phyloP scores from a whole-genome alignment of 805 yeast species.

The Debaryomyces prosopidis region DNA sequence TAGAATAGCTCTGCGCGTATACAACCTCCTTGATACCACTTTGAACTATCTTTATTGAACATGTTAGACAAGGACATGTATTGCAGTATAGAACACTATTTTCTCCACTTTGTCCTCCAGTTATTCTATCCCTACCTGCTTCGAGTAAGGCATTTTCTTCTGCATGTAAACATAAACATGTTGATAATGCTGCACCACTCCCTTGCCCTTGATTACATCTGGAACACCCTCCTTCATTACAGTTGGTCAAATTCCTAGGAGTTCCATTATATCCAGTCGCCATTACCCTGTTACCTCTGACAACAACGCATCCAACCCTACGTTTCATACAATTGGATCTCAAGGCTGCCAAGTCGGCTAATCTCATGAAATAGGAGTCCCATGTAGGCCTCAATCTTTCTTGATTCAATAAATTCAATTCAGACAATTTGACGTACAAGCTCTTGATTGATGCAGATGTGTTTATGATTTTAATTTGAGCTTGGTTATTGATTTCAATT shows the following conservation, averaged over 20 bases:
- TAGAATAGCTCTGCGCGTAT: slow-evolving; percentile 86
- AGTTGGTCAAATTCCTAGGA: slow-evolving; percentile 81
- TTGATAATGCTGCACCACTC: slow-evolving; percentile 65
- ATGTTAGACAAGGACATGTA: slow-evolving; percentile 96
- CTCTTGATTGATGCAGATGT: slow-evolving; percentile 36
- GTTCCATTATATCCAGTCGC: slow-evolving; percentile 99
- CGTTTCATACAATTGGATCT: slow-evolving; percentile 97
- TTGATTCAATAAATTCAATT: slow-evolving; percentile 33
- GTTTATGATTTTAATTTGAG: slow-evolving; percentile 44
- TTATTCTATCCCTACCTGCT: slow-evolving; percentile 84
- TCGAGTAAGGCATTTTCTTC: slow-evolving; percentile 95
- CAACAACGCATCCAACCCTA: slow-evolving; percentile 94
- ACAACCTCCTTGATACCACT: slow-evolving; percentile 90
- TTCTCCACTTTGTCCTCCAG: slow-evolving; percentile 36
- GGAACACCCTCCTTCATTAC: slow-evolving; percentile 94
- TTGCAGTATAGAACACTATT: slow-evolving; percentile 79
- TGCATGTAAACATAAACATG: slow-evolving; percentile 94
- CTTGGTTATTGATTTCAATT: slow-evolving; percentile 59
- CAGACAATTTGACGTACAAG: slow-evolving; percentile 39
- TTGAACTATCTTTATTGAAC: slow-evolving; percentile 93
- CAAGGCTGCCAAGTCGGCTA: slow-evolving; percentile 90
- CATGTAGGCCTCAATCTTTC: slow-evolving; percentile 81
- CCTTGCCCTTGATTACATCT: slow-evolving; percentile 77
- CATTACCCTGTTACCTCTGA: slow-evolving; percentile 77
- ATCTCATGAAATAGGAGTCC: slow-evolving; percentile 94